Conservation (phyloP, 371 early-diverging fungal species). For the Gilbertella persicaria region DNA sequence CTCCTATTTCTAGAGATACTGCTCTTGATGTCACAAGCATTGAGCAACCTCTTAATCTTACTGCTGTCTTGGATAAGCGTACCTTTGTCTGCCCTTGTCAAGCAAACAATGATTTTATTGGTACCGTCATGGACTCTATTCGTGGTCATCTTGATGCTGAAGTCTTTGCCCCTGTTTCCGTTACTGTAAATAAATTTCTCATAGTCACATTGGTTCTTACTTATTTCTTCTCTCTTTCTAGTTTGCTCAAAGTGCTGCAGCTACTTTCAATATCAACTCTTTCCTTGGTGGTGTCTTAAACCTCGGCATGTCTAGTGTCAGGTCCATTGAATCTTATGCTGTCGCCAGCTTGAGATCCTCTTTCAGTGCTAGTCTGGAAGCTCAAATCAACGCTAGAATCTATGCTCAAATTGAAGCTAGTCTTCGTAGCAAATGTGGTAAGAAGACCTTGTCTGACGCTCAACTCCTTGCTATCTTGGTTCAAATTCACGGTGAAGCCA, state of each 20-base stretch:
- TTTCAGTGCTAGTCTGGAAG: conserved; percentile 9
- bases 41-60: neutral
- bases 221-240: neutral
- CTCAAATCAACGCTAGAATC: conserved; percentile 23
- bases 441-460: conserved; percentile 10
- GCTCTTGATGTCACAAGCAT: too few species aligned
- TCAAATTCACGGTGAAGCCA: conserved; percentile 24
- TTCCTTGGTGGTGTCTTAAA: conserved; percentile 23
- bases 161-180: conserved; percentile 18
- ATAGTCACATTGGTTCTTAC: neutral
- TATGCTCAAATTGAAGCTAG: conserved; percentile 22
- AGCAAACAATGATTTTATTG: conserved; percentile 12
- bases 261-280: conserved; percentile 17
- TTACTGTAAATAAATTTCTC: conserved; percentile 16
- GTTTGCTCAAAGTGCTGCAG: conserved; percentile 10
- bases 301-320: conserved; percentile 18
- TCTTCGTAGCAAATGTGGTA: conserved; percentile 18
- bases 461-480: conserved; percentile 23
- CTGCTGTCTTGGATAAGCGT: neutral
- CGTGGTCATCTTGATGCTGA: conserved; percentile 15
- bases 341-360: conserved; percentile 21
- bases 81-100: conserved; percentile 11
- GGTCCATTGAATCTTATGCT: conserved; percentile 20
- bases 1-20: neutral
- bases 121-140: conserved; percentile 14